Evolutionary conservation across 2,329 filamentous ascomycete genomes (phyloP).

Genomic region (Xylariaceae sp.): DNA sequence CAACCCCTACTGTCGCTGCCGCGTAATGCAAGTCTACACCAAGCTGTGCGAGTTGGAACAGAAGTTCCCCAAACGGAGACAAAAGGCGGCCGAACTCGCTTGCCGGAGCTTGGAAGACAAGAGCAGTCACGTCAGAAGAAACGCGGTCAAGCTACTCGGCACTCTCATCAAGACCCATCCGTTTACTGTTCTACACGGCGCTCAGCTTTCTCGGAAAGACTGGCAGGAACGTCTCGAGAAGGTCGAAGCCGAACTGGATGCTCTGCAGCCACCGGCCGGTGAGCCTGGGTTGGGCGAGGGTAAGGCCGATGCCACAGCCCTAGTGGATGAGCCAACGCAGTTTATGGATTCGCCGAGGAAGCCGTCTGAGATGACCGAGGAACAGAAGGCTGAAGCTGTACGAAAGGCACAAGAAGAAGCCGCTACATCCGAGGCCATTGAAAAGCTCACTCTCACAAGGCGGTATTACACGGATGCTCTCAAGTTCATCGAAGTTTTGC

Average conservation of each 20-base stretch:
- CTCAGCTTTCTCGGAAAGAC: conserved; percentile 75
- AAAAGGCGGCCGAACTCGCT: conserved; percentile 81
- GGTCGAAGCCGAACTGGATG: conserved; percentile 75
- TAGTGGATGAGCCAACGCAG: conserved; percentile 86
- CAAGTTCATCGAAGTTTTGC: conserved; percentile 86
- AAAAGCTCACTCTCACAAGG: conserved; percentile 78
- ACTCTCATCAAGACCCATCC: conserved; percentile 90
- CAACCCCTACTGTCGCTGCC: conserved; percentile 91
- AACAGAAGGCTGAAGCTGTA: conserved; percentile 66
- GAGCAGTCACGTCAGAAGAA: conserved; percentile 93
- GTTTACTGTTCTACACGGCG: conserved; percentile 86
- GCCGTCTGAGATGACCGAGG: conserved; percentile 62
- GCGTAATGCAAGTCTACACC: conserved; percentile 88
- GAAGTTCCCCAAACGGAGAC: conserved; percentile 88
- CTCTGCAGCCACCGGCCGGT: conserved; percentile 71
- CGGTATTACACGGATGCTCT: conserved; percentile 92
- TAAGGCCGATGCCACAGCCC: conserved; percentile 58
- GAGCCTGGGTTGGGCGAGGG: conserved; percentile 67
- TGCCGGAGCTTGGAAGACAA: conserved; percentile 91
- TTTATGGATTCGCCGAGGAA: conserved; percentile 51
- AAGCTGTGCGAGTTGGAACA: conserved; percentile 91
- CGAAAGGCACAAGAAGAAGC: conserved; percentile 81
- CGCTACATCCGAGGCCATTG: conserved; percentile 81
- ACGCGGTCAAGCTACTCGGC: conserved; percentile 87
- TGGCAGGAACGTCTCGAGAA: conserved; percentile 79